Evolutionary conservation across 768 basidiomycete species (phyloP).

Genomic region (Agaricus blazei): DNA sequence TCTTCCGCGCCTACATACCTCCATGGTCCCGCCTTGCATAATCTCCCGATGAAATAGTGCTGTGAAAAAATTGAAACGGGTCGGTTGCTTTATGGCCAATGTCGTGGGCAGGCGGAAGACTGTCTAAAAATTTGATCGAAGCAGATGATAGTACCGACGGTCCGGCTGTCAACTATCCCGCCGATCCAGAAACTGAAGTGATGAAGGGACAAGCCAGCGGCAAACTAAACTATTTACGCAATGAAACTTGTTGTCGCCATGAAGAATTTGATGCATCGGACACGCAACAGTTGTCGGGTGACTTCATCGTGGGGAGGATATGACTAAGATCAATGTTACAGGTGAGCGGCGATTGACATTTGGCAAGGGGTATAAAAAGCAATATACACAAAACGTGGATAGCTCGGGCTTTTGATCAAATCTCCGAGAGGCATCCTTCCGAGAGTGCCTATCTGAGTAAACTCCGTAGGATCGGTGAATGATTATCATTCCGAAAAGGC

Average conservation of each 20-base stretch:
- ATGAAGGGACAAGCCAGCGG: not conserved
- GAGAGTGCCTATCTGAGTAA: not conserved
- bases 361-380: not conserved
- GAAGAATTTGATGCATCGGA: not conserved
- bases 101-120: not conserved
- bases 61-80: not conserved
- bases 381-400: not conserved
- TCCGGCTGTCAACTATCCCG: slow-evolving; percentile 4
- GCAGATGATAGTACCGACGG: not conserved
- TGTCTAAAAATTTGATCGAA: not conserved
- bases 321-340: not conserved
- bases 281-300: not conserved
- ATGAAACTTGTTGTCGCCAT: not conserved
- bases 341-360: slow-evolving; percentile 4
- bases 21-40: not conserved
- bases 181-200: not conserved
- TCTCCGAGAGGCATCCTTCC: slow-evolving; percentile 1
- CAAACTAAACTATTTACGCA: not conserved
- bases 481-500: not conserved
- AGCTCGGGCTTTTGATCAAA: not conserved
- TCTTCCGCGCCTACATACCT: too few species aligned
- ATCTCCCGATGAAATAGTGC: not conserved
- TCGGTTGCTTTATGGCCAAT: not conserved
- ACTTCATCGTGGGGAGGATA: not conserved
- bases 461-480: not conserved